A percentile compares a stretch with the other conserved stretches of the same genome.
Evolutionary conservation across 2,329 filamentous ascomycete species (phyloP).

Genomic region (Pestalotiopsis sp.): DNA sequence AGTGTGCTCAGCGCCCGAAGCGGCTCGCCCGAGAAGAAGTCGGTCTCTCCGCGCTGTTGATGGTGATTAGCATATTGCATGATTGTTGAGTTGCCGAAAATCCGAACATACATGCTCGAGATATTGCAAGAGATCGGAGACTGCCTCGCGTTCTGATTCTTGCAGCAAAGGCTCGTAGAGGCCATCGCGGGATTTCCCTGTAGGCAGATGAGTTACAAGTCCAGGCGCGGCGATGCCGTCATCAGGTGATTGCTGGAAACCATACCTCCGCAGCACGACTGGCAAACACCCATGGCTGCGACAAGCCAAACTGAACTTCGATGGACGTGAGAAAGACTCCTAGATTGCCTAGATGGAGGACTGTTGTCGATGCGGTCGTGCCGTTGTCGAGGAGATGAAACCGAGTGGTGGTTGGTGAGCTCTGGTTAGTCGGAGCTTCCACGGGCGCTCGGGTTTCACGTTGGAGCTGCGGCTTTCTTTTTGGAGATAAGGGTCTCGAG

Average conservation of each 20-base stretch:
- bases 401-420: background rate
- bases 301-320: slow-evolving; percentile 14
- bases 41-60: slow-evolving; percentile 86
- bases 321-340: background rate
- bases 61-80: background rate
- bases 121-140: slow-evolving; percentile 92
- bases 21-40: slow-evolving; percentile 97
- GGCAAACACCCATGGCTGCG: slow-evolving; percentile 35
- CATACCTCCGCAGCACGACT: slow-evolving; percentile 39
- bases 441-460: slow-evolving; percentile 2
- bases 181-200: slow-evolving; percentile 77
- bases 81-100: slow-evolving; percentile 30
- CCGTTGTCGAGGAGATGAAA: background rate
- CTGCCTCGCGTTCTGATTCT: slow-evolving; percentile 95
- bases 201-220: background rate
- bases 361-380: background rate
- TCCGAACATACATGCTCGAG: slow-evolving; percentile 81
- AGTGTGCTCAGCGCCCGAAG: slow-evolving; percentile 91
- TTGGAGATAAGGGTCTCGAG: background rate
- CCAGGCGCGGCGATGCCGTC: background rate
- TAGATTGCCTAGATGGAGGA: background rate
- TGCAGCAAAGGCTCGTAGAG: slow-evolving; percentile 87
- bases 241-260: slow-evolving; percentile 6
- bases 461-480: background rate
- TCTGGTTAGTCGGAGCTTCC: slow-evolving; percentile 4